A percentile compares a stretch with the other conserved stretches of the same genome.
phyloP scores from a whole-genome alignment of 2,329 filamentous ascomycete species.

The Fusarium concolor region DNA sequence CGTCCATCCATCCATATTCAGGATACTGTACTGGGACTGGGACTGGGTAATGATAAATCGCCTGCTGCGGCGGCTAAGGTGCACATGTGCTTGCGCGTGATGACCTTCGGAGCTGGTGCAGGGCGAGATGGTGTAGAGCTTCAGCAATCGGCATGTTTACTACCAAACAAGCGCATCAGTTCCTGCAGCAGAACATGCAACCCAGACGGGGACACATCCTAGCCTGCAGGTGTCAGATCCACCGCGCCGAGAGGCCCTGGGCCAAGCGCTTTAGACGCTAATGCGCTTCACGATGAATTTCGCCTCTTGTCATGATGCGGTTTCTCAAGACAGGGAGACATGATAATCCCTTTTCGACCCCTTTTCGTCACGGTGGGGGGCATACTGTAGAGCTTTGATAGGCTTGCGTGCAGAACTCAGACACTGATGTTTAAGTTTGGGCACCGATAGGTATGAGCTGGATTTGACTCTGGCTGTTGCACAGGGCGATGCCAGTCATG shows the following conservation, averaged over 20 bases:
- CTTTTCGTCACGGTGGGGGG: slow-evolving; percentile 20
- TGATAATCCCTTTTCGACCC: slow-evolving; percentile 19
- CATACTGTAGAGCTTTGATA: slow-evolving; percentile 15
- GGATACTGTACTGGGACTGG: not conserved
- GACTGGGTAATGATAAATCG: not conserved
- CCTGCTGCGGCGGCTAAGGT: slow-evolving; percentile 12
- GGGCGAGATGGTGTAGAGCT: slow-evolving; percentile 38
- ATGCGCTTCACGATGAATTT: slow-evolving; percentile 29
- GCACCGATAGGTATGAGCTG: slow-evolving; percentile 32
- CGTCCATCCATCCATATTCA: slow-evolving; percentile 25
- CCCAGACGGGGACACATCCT: slow-evolving; percentile 26
- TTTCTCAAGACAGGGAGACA: slow-evolving; percentile 13
- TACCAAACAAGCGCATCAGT: slow-evolving; percentile 34
- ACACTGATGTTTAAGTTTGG: slow-evolving; percentile 22
- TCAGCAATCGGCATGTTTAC: slow-evolving; percentile 29
- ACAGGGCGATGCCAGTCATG: slow-evolving; percentile 39
- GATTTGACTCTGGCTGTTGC: slow-evolving; percentile 8
- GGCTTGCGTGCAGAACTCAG: slow-evolving; percentile 18
- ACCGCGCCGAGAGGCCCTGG: slow-evolving; percentile 29
- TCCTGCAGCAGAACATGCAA: slow-evolving; percentile 41
- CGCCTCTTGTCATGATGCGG: slow-evolving; percentile 28
- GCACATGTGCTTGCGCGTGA: slow-evolving; percentile 34
- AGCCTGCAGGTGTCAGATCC: slow-evolving; percentile 43
- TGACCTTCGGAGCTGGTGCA: not conserved
- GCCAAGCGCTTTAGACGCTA: slow-evolving; percentile 30